A percentile compares a stretch with the other conserved stretches of the same genome.
Evolutionary conservation across 805 yeast species (phyloP).

Genomic region (Soucietia sequanensis): DNA sequence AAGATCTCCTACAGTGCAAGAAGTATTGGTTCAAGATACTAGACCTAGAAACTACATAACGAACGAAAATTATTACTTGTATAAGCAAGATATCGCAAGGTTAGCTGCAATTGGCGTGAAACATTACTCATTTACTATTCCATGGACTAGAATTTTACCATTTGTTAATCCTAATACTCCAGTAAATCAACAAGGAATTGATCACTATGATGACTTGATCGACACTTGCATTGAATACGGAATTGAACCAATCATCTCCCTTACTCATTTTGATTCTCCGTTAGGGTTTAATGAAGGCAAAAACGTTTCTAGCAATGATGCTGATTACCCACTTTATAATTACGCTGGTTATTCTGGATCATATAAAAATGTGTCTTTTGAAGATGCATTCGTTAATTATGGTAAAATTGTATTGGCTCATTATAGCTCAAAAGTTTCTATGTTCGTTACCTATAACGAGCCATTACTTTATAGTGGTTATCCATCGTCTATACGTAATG

Average conservation of each 20-base stretch:
- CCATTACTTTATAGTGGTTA: constrained; percentile 20
- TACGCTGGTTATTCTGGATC: constrained; percentile 22
- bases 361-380: constrained; percentile 14
- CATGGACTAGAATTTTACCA: constrained; percentile 36
- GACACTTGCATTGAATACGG: constrained; percentile 19
- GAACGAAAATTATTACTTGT: constrained; percentile 29
- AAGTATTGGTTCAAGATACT: constrained; percentile 12
- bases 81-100: constrained; percentile 30
- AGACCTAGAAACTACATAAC: constrained; percentile 21
- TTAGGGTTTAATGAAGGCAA: constrained; percentile 6
- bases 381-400: constrained; percentile 29
- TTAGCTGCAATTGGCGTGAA: constrained; percentile 31
- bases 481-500: constrained; percentile 20
- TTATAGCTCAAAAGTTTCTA: constrained; percentile 26
- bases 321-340: constrained; percentile 10
- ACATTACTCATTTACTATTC: constrained; percentile 29
- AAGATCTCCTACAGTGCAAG: constrained; percentile 29
- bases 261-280: constrained; percentile 35
- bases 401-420: constrained; percentile 28
- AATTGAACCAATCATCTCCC: constrained; percentile 26
- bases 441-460: constrained; percentile 32
- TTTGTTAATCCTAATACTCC: constrained; percentile 26
- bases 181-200: constrained; percentile 25
- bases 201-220: constrained; percentile 20
- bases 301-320: not conserved